A percentile compares a stretch with the other conserved stretches of the same genome.
Evolutionary conservation across 2,329 filamentous ascomycete species (phyloP).

Genomic region (Fusarium sambucinum): DNA sequence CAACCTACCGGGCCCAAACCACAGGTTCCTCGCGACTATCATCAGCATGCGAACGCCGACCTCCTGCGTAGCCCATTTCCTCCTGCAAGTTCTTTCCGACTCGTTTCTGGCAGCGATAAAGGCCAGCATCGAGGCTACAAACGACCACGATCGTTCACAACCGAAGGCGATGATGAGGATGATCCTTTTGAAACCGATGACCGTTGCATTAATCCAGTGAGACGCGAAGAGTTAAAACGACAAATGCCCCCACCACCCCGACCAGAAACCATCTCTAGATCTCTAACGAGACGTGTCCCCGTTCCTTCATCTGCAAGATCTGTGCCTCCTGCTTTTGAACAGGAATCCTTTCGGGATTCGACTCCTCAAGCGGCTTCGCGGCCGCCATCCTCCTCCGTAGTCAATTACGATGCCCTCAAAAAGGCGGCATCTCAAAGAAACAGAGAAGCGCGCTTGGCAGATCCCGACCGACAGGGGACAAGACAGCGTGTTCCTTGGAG

Average conservation of each 20-base stretch:
- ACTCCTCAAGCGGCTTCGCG: neutral
- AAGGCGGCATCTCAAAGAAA: constrained; percentile 44
- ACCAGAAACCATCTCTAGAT: constrained; percentile 8
- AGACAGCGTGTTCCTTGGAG: constrained; percentile 57
- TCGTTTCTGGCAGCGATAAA: neutral
- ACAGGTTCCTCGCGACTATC: constrained; percentile 42
- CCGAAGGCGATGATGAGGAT: constrained; percentile 44
- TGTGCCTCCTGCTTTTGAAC: constrained; percentile 43
- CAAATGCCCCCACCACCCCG: constrained; percentile 32
- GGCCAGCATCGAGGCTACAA: neutral
- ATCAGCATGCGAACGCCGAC: constrained; percentile 35
- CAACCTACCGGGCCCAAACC: constrained; percentile 27
- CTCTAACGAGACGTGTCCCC: constrained; percentile 12
- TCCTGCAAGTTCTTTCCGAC: constrained; percentile 16
- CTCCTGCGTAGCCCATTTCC: constrained; percentile 34
- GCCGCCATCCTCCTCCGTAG: constrained; percentile 6
- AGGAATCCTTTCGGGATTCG: constrained; percentile 39
- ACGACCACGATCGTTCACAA: constrained; percentile 10
- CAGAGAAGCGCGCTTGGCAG: constrained; percentile 33
- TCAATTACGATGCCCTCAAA: constrained; percentile 45
- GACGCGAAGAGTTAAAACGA: constrained; percentile 36
- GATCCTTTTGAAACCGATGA: constrained; percentile 49
- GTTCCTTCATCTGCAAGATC: constrained; percentile 11
- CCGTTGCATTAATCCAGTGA: constrained; percentile 43
- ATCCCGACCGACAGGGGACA: constrained; percentile 11